phyloP scores from a whole-genome alignment of 495 filamentous ascomycete species.

The Chaetomium cochliodes region DNA sequence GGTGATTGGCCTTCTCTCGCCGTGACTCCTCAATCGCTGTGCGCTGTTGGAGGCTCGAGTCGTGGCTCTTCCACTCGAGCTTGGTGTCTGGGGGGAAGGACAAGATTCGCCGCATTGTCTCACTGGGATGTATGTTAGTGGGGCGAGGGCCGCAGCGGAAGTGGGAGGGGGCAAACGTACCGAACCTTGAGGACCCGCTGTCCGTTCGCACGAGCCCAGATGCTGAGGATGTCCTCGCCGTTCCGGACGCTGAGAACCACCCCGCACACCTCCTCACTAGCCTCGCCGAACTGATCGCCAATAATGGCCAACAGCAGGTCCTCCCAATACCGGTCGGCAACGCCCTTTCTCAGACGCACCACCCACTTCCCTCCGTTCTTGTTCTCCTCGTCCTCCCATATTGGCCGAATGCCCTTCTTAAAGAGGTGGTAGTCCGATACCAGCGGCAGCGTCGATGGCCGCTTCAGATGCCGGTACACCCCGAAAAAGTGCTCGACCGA shows the following conservation, averaged over 20 bases:
- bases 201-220: slow-evolving; percentile 92
- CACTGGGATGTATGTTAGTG: slow-evolving; percentile 52
- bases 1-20: slow-evolving; percentile 64
- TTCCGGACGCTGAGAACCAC: slow-evolving; percentile 90
- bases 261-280: slow-evolving; percentile 91
- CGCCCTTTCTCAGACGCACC: slow-evolving; percentile 90
- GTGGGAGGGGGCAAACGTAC: slow-evolving; percentile 48
- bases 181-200: slow-evolving; percentile 94
- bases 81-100: slow-evolving; percentile 83
- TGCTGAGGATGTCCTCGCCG: slow-evolving; percentile 94
- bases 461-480: slow-evolving; percentile 87
- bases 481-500: slow-evolving; percentile 90
- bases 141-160: background rate
- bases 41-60: slow-evolving; percentile 74
- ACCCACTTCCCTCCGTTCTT: slow-evolving; percentile 97
- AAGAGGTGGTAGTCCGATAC: slow-evolving; percentile 99
- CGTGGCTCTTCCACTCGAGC: slow-evolving; percentile 92
- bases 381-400: slow-evolving; percentile 98
- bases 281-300: slow-evolving; percentile 93
- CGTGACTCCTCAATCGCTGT: slow-evolving; percentile 78
- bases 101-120: slow-evolving; percentile 88
- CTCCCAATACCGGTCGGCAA: slow-evolving; percentile 97
- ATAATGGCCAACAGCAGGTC: slow-evolving; percentile 87
- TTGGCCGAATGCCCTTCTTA: slow-evolving; percentile 92
- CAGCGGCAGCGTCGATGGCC: slow-evolving; percentile 80